Conservation (phyloP, 2,329 filamentous ascomycete species). For the Exophiala bonariae region DNA sequence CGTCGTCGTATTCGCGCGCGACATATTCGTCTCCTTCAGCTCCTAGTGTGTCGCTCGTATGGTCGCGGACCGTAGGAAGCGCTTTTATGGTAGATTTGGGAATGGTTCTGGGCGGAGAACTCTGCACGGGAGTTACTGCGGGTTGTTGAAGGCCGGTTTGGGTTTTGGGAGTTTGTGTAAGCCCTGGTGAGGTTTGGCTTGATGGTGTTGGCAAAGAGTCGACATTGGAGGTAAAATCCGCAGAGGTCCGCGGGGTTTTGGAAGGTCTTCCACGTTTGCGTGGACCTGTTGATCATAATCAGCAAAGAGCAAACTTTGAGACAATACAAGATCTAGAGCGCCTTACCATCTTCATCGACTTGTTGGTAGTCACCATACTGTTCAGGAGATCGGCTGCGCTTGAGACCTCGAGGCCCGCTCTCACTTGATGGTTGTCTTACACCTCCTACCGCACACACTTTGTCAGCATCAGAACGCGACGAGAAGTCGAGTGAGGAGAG, state of each 20-base stretch:
- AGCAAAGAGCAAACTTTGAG: too few species aligned
- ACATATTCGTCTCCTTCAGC: conserved; percentile 91
- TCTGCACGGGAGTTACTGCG: conserved; percentile 54
- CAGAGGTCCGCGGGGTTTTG: conserved; percentile 44
- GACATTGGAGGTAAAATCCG: conserved; percentile 32
- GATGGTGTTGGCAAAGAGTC: conserved; percentile 33
- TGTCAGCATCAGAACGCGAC: conserved; percentile 34
- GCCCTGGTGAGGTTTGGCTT: conserved; percentile 31
- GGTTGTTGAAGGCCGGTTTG: conserved; percentile 14
- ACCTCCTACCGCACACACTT: conserved; percentile 36
- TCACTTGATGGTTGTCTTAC: conserved; percentile 38
- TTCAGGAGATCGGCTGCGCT: conserved; percentile 77
- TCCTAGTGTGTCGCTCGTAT: conserved; percentile 93
- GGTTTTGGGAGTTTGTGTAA: conserved; percentile 41
- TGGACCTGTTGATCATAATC: conserved; percentile 30
- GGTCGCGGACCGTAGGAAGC: conserved; percentile 90
- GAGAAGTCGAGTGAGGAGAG: background rate
- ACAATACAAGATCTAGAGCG: background rate
- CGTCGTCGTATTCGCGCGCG: conserved; percentile 87
- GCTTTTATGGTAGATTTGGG: conserved; percentile 73
- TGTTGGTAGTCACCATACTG: conserved; percentile 57
- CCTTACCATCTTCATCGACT: conserved; percentile 63
- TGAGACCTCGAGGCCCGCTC: conserved; percentile 65
- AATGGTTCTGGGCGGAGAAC: conserved; percentile 53
- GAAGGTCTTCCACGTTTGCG: conserved; percentile 53